phyloP scores from a whole-genome alignment of 2,329 filamentous ascomycete species.

The Colletotrichum somersetense region DNA sequence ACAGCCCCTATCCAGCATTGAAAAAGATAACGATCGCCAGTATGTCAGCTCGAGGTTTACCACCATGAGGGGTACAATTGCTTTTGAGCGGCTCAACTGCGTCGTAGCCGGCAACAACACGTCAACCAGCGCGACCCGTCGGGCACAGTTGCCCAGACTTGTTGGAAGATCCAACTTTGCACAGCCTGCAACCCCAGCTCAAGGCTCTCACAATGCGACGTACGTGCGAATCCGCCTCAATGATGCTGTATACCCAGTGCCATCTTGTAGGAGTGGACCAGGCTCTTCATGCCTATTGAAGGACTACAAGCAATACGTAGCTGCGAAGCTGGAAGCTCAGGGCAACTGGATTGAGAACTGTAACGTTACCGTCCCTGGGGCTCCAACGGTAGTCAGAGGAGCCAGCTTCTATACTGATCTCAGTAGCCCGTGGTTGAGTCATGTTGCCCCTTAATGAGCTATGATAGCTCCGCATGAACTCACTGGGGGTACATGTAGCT shows the following conservation, averaged over 20 bases:
- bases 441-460: conserved; percentile 19
- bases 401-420: conserved; percentile 65
- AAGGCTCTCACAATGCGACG: conserved; percentile 49
- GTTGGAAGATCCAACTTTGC: neutral
- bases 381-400: conserved; percentile 57
- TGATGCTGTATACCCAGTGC: conserved; percentile 72
- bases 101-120: conserved; percentile 39
- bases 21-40: conserved; percentile 60
- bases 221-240: conserved; percentile 72
- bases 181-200: conserved; percentile 19
- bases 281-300: conserved; percentile 64
- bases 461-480: neutral
- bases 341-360: conserved; percentile 64
- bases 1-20: conserved; percentile 59
- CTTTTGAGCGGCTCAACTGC: conserved; percentile 73
- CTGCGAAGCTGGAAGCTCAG: conserved; percentile 59
- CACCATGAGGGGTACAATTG: conserved; percentile 74
- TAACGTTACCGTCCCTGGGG: conserved; percentile 57
- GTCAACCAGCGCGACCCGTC: conserved; percentile 14
- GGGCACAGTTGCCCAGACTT: neutral
- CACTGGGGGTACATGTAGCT: neutral
- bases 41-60: conserved; percentile 69
- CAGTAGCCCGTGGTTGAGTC: conserved; percentile 33
- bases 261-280: conserved; percentile 66
- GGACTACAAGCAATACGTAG: conserved; percentile 60